phyloP scores from a whole-genome alignment of 495 filamentous ascomycete species.

The Margaritispora aquatica region DNA sequence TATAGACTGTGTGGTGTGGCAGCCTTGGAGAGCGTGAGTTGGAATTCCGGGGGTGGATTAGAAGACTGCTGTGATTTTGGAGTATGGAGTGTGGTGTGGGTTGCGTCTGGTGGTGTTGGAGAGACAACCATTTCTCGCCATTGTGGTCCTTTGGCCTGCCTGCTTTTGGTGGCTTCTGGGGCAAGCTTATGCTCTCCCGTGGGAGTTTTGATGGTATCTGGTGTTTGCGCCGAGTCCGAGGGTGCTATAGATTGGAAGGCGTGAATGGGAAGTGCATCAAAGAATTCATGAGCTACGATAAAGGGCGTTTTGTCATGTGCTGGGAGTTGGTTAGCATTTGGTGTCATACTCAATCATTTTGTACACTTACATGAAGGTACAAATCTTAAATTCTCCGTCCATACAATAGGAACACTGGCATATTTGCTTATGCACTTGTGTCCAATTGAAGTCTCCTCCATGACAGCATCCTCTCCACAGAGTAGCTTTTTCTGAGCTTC shows the following conservation, averaged over 20 bases:
- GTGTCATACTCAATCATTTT: constrained; percentile 17
- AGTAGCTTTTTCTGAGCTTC: constrained; percentile 72
- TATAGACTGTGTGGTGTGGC: constrained; percentile 76
- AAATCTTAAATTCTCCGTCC: constrained; percentile 83
- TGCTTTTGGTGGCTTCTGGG: constrained; percentile 9
- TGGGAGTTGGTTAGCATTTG: background rate
- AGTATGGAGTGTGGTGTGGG: constrained; percentile 35
- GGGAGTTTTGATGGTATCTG: constrained; percentile 32
- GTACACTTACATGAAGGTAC: constrained; percentile 57
- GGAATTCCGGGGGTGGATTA: constrained; percentile 64
- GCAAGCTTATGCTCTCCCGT: constrained; percentile 26
- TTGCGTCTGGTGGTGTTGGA: constrained; percentile 46
- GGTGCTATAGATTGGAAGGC: constrained; percentile 73
- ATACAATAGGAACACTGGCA: constrained; percentile 62
- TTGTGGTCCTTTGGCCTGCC: constrained; percentile 41
- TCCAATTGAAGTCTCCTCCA: constrained; percentile 68
- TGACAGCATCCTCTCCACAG: constrained; percentile 67
- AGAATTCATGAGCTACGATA: constrained; percentile 96
- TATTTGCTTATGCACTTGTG: constrained; percentile 73
- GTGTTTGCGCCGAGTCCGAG: constrained; percentile 27
- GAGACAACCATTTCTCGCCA: constrained; percentile 89
- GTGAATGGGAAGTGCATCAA: constrained; percentile 97
- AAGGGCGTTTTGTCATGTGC: constrained; percentile 62
- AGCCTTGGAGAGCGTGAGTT: constrained; percentile 66
- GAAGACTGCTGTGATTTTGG: constrained; percentile 47